Conservation (phyloP, 2,329 filamentous ascomycete species). For the Trichoderma atroviride region DNA sequence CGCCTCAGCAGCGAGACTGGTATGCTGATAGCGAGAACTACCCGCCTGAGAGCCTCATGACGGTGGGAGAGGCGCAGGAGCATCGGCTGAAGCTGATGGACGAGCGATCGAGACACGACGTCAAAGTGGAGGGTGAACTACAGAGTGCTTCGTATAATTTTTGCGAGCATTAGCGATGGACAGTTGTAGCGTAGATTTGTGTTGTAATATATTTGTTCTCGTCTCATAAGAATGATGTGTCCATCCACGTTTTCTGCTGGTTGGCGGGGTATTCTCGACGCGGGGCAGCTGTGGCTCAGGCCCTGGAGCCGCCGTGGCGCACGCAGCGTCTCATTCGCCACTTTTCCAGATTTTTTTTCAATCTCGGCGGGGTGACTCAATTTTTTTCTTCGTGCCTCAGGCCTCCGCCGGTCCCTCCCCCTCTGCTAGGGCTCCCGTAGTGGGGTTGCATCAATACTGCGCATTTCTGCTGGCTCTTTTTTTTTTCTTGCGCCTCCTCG, state of each 20-base stretch:
- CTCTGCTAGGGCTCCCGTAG: slow-evolving; percentile 21
- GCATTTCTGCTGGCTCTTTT: slow-evolving; percentile 12
- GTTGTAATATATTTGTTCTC: not conserved
- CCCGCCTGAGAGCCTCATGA: slow-evolving; percentile 14
- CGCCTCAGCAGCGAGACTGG: slow-evolving; percentile 40
- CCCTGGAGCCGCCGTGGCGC: not conserved
- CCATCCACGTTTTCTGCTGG: not conserved
- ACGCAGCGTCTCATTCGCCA: slow-evolving; percentile 10
- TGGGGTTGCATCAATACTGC: slow-evolving; percentile 21
- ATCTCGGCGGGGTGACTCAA: slow-evolving; percentile 14
- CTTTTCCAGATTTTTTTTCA: slow-evolving; percentile 16
- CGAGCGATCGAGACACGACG: not conserved
- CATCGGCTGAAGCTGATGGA: slow-evolving; percentile 27
- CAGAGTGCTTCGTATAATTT: not conserved
- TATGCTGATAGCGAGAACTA: slow-evolving; percentile 29
- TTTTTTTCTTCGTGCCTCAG: slow-evolving; percentile 15
- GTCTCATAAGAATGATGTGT: no score
- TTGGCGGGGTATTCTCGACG: slow-evolving; percentile 12
- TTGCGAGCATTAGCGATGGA: slow-evolving; percentile 18
- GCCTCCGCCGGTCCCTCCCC: not conserved
- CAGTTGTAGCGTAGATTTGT: not conserved
- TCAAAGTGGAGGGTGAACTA: not conserved
- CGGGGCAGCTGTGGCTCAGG: slow-evolving; percentile 17
- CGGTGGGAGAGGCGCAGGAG: slow-evolving; percentile 12
- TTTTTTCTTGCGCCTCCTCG: slow-evolving; percentile 24